These are phyloP conservation scores for Geotrichum bryndzae DNA, from an alignment of 1,139 yeast genomes.

Conservation along the genomic window DNA sequence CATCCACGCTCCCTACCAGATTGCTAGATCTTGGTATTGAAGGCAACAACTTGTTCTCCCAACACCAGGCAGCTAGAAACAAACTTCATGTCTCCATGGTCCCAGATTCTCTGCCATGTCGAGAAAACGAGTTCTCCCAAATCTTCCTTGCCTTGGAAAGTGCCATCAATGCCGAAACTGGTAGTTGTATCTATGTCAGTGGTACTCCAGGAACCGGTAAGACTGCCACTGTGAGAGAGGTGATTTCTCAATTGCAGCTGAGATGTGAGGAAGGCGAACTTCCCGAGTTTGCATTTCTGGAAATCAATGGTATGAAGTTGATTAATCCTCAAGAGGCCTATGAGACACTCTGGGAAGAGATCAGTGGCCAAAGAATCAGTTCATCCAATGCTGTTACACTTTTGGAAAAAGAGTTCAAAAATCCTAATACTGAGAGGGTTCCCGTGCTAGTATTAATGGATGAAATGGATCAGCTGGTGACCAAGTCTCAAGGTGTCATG, in stretches of 20 bases:
- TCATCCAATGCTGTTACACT: slow-evolving; percentile 56
- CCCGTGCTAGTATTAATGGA: slow-evolving; percentile 49
- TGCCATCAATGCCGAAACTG: slow-evolving; percentile 66
- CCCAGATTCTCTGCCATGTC: slow-evolving; percentile 68
- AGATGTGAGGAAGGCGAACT: slow-evolving; percentile 42
- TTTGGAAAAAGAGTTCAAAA: slow-evolving; percentile 50
- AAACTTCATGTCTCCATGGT: slow-evolving; percentile 60
- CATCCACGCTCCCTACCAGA: neutral
- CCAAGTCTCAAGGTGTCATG: slow-evolving; percentile 80
- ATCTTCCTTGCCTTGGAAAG: slow-evolving; percentile 66
- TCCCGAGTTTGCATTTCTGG: slow-evolving; percentile 63
- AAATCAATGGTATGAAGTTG: slow-evolving; percentile 85
- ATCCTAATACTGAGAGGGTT: slow-evolving; percentile 14
- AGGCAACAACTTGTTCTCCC: neutral
- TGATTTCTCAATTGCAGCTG: slow-evolving; percentile 55
- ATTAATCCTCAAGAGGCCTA: slow-evolving; percentile 83
- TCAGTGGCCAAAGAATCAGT: slow-evolving; percentile 51
- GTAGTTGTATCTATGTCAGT: slow-evolving; percentile 82
- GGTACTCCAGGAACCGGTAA: slow-evolving; percentile 99
- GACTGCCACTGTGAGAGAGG: slow-evolving; percentile 89
- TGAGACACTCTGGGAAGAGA: slow-evolving; percentile 71
- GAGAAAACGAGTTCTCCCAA: slow-evolving; percentile 80
- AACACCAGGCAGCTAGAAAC: slow-evolving; percentile 40
- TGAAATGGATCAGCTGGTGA: slow-evolving; percentile 87
- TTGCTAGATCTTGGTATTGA: neutral